Conservation (phyloP, 306 rosid species). For the Castanea sativa region DNA sequence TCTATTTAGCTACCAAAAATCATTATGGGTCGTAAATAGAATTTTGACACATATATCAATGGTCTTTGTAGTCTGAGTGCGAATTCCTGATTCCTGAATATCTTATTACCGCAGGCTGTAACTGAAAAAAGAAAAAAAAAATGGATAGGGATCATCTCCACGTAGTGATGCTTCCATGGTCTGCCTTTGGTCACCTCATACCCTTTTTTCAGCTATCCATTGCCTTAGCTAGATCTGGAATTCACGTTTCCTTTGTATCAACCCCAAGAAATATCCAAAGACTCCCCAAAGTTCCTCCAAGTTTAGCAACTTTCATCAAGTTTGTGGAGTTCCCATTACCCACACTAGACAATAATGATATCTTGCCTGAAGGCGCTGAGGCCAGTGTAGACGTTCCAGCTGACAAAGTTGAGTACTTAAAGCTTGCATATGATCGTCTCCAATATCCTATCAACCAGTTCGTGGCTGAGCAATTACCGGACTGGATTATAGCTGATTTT, state of each 20-base stretch:
- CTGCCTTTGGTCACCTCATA: slow-evolving; percentile 33
- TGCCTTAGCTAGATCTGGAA: slow-evolving; percentile 33
- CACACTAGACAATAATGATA: slow-evolving; percentile 2
- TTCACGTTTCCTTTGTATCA: slow-evolving; percentile 23
- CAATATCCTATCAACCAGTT: slow-evolving; percentile 6
- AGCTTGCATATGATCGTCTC: slow-evolving; percentile 16
- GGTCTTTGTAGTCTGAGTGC: neutral
- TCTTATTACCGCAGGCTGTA: no score
- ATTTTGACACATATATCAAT: no score
- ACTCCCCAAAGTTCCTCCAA: slow-evolving; percentile 29
- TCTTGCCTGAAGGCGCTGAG: slow-evolving; percentile 33
- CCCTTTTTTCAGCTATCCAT: slow-evolving; percentile 32
- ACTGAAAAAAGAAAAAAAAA: neutral
- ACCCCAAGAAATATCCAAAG: slow-evolving; percentile 34
- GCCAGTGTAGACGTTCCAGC: slow-evolving; percentile 23
- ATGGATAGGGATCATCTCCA: slow-evolving; percentile 21
- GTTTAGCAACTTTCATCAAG: slow-evolving; percentile 6
- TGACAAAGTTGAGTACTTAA: slow-evolving; percentile 8
- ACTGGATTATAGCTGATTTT: slow-evolving; percentile 32
- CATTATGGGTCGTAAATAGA: no score
- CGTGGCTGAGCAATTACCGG: slow-evolving; percentile 5
- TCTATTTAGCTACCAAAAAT: no score
- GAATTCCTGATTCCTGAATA: no score
- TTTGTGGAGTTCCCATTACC: slow-evolving; percentile 25
- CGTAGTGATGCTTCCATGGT: slow-evolving; percentile 33